Evolutionary conservation across 106 monocot genomes (phyloP), one percentile per base, ranked within the genome.

Genomic region (Platanthera zijinensis): DNA sequence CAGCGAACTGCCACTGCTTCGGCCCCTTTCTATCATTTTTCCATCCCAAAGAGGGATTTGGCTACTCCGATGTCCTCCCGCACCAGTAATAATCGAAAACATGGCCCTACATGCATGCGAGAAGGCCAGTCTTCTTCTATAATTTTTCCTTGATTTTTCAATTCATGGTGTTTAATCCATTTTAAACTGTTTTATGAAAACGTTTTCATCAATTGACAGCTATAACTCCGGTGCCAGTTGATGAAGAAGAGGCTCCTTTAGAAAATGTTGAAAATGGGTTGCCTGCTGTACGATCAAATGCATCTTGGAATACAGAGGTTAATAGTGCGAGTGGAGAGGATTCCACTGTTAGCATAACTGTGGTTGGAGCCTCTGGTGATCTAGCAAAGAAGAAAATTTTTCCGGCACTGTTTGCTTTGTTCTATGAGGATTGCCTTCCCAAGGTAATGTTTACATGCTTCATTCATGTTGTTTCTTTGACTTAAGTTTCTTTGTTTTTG

Each of bases 331-430:
- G 47, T 77, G 75, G 79, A 78, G 64, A 72, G 48, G 90, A 86
- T 21, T 74, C 83, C 21, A 90, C 95, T 13, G 88, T 96, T 78
- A 96, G 88, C 51, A 92, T 96, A 78, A 92, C 90, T 48, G 90
- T 96, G 39, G 90, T 96, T 76, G 95, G 95, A 56, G 92, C 95
- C 57, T 92, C 92, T 54, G 95, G 95, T 30, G 95, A 96, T 77
- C 95, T 96, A 73, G 95, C 95, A 7, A 96, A 87, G 79, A 96
- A 92, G 80, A 96, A 96, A 78, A 96, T 96, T 81, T 96, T 96
- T 74, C 95, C 95, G 78, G 95, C 95, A 56, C 76, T 96, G 8
- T 96, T 96, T 81, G 95, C 95, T 10, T 92, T 96, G 46, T 96
- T 85, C 76, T 92, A 92, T 74, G 95, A 96, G 84, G 95, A 84